Percentiles rank a stretch among this genome's conserved stretches.
Conservation (phyloP, 2,329 filamentous ascomycete species). For the Neofusicoccum parvum region DNA sequence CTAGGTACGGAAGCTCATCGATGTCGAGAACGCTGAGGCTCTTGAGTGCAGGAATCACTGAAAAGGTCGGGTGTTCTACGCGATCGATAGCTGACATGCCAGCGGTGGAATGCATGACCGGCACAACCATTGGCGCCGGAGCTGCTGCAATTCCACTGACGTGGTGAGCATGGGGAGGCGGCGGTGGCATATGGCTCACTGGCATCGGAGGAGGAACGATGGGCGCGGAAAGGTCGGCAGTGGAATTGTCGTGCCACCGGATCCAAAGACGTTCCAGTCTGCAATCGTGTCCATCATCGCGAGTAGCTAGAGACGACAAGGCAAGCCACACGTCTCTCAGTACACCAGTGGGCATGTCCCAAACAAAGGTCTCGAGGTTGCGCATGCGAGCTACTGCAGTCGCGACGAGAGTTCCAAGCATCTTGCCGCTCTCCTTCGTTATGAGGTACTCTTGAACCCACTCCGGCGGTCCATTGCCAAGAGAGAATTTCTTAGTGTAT, state of each 20-base stretch:
- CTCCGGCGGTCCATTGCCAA: slow-evolving; percentile 77
- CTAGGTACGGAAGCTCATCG: slow-evolving; percentile 78
- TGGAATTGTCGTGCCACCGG: slow-evolving; percentile 77
- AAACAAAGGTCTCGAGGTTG: slow-evolving; percentile 78
- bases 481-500: slow-evolving; percentile 78
- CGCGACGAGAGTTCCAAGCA: slow-evolving; percentile 82
- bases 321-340: slow-evolving; percentile 80
- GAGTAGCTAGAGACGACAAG: slow-evolving; percentile 69
- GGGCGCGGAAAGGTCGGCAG: slow-evolving; percentile 43
- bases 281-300: slow-evolving; percentile 61
- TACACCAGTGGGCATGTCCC: slow-evolving; percentile 89
- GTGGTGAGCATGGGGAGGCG: slow-evolving; percentile 29
- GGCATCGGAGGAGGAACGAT: slow-evolving; percentile 40
- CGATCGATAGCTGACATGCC: slow-evolving; percentile 44
- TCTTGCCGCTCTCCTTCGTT: slow-evolving; percentile 80
- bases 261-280: slow-evolving; percentile 77
- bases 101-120: slow-evolving; percentile 32
- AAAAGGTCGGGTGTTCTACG: slow-evolving; percentile 80
- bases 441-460: slow-evolving; percentile 84
- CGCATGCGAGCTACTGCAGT: slow-evolving; percentile 79
- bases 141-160: slow-evolving; percentile 37
- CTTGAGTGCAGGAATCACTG: slow-evolving; percentile 72
- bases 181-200: slow-evolving; percentile 17
- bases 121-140: slow-evolving; percentile 36
- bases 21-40: slow-evolving; percentile 78